Conservation (phyloP, 768 basidiomycete genomes). For the Pholiota microspora region DNA sequence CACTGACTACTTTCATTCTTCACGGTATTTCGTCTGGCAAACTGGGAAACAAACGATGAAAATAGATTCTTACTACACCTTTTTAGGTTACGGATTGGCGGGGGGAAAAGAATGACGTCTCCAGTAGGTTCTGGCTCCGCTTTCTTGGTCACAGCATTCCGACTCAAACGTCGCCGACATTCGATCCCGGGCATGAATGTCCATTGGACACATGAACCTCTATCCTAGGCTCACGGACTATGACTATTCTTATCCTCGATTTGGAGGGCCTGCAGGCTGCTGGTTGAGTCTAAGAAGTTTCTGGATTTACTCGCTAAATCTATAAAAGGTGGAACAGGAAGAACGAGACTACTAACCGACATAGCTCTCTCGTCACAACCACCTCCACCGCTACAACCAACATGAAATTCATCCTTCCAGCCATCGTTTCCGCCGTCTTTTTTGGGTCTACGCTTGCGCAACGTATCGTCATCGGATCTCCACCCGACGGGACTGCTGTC, state of each 20-base stretch:
- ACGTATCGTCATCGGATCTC: conserved; percentile 35
- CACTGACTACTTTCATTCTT: no score
- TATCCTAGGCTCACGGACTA: neutral
- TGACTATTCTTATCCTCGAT: neutral
- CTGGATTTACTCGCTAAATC: neutral
- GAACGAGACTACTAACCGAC: neutral
- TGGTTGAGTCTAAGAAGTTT: neutral
- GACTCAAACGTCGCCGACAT: no score
- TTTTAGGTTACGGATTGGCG: no score
- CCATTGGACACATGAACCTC: neutral
- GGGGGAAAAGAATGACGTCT: no score
- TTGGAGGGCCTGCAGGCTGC: neutral
- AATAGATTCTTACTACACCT: no score
- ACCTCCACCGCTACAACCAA: no score
- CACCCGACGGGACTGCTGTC: conserved; percentile 32
- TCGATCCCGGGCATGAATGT: no score
- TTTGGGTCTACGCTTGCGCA: conserved; percentile 39
- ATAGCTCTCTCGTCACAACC: neutral
- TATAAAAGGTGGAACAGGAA: neutral
- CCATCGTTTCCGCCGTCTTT: conserved; percentile 23
- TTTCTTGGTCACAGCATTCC: no score
- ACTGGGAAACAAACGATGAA: no score
- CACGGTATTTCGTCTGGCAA: no score
- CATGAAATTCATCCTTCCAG: conserved; percentile 17
- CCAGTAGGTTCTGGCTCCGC: neutral